Conservation (phyloP, 192 early-diverging fungal genomes). For the Thamnidium elegans region DNA sequence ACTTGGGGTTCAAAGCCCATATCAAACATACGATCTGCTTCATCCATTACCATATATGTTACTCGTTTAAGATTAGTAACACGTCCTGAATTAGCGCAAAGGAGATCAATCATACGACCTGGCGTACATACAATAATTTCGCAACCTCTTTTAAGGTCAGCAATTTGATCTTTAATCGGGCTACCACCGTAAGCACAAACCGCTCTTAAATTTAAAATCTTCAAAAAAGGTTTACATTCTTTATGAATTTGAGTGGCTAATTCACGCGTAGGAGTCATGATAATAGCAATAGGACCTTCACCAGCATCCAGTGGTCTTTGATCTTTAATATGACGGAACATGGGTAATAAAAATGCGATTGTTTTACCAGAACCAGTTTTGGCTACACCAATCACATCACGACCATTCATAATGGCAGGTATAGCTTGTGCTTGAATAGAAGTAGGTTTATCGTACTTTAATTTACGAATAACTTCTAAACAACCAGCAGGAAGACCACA, state of each 20-base stretch:
- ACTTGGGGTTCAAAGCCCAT: constrained; percentile 99
- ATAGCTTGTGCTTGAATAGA: constrained; percentile 91
- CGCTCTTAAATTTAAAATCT: constrained; percentile 78
- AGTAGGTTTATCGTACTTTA: constrained; percentile 84
- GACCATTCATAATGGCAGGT: constrained; percentile 94
- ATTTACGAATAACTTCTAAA: constrained; percentile 72
- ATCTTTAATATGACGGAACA: constrained; percentile 94
- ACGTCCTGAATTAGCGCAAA: constrained; percentile 82
- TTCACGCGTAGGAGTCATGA: constrained; percentile 93
- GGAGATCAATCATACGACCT: constrained; percentile 84
- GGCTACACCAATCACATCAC: constrained; percentile 94
- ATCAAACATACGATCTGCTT: constrained; percentile 97
- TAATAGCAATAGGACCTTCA: constrained; percentile 82
- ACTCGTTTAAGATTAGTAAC: constrained; percentile 86
- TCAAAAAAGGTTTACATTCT: constrained; percentile 88
- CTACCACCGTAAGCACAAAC: constrained; percentile 91
- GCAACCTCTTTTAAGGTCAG: constrained; percentile 83
- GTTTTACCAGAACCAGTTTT: constrained; percentile 95
- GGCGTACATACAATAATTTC: constrained; percentile 94
- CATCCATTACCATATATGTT: constrained; percentile 96
- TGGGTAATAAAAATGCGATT: constrained; percentile 88
- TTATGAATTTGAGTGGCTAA: constrained; percentile 90
- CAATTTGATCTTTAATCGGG: constrained; percentile 85
- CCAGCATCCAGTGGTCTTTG: constrained; percentile 72
- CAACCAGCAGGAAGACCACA: constrained; percentile 86